Percentiles rank a stretch among this genome's conserved stretches.
Evolutionary conservation across 441 rosid genomes (phyloP).

Genomic region (Geranium incanum): DNA sequence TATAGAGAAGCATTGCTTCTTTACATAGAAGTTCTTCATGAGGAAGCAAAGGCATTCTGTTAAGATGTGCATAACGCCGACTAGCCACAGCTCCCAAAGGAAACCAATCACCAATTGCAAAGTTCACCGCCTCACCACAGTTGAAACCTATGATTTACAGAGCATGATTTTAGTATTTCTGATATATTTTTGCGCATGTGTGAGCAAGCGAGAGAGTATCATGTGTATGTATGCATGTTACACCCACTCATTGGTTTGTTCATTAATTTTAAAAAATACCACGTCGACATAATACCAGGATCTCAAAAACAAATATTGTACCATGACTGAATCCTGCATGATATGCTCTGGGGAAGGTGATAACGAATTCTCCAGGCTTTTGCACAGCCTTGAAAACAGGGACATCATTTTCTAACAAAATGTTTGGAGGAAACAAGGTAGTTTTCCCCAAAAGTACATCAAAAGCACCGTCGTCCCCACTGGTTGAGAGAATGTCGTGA

Average conservation of each 20-base stretch:
- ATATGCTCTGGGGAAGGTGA: constrained; percentile 94
- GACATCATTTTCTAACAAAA: constrained; percentile 71
- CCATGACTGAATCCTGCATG: constrained; percentile 99
- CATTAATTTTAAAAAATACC: constrained; percentile 5
- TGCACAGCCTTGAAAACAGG: constrained; percentile 97
- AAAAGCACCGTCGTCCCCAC: constrained; percentile 95
- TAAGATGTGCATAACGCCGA: constrained; percentile 81
- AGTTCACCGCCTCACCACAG: constrained; percentile 99
- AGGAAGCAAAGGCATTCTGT: constrained; percentile 86
- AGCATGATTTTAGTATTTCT: constrained; percentile 5
- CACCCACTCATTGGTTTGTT: neutral
- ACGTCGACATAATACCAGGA: neutral
- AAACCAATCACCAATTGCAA: constrained; percentile 97
- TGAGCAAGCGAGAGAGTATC: neutral
- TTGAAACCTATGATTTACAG: constrained; percentile 61
- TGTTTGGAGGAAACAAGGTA: constrained; percentile 87
- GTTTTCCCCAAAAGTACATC: constrained; percentile 97
- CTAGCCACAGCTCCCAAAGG: constrained; percentile 89
- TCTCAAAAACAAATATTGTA: constrained; percentile 22
- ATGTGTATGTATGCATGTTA: neutral
- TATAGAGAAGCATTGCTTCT: constrained; percentile 76
- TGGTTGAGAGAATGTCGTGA: constrained; percentile 59
- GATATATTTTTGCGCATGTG: neutral
- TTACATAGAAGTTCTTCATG: constrained; percentile 95
- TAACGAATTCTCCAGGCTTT: constrained; percentile 89